Percentiles rank a stretch among this genome's conserved stretches.
Conservation (phyloP, 257 asterid genomes). For the Jacaranda mimosifolia region DNA sequence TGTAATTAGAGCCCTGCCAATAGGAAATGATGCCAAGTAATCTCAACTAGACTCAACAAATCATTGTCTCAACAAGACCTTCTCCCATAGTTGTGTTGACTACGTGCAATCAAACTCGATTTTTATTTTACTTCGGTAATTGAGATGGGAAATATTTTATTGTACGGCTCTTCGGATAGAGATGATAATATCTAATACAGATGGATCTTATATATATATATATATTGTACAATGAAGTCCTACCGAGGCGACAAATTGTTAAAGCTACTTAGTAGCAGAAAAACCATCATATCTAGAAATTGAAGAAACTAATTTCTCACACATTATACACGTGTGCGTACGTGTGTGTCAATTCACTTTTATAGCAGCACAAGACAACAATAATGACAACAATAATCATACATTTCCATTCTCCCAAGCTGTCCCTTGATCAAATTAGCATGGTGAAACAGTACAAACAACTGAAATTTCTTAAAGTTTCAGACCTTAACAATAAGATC, state of each 20-base stretch:
- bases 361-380: conserved; percentile 8
- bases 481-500: conserved; percentile 85
- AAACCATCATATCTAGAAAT: conserved; percentile 7
- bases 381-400: not conserved
- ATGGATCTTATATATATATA: too few relatives aligned
- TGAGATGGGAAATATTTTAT: too few relatives aligned
- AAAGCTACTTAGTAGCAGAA: conserved; percentile 14
- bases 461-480: conserved; percentile 28
- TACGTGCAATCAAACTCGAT: not conserved
- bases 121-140: not conserved
- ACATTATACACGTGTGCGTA: not conserved
- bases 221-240: too few relatives aligned
- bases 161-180: too few relatives aligned
- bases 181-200: too few relatives aligned
- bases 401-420: not conserved
- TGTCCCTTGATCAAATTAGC: conserved; percentile 2
- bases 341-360: not conserved
- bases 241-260: not conserved
- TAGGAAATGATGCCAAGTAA: too few relatives aligned
- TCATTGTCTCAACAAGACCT: not conserved
- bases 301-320: conserved; percentile 10
- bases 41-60: not conserved
- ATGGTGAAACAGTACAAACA: conserved; percentile 25
- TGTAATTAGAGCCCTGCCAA: too few relatives aligned
- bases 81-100: not conserved